phyloP scores from a whole-genome alignment of 2,329 filamentous ascomycete species.

The Aspergillus tubingensis region DNA sequence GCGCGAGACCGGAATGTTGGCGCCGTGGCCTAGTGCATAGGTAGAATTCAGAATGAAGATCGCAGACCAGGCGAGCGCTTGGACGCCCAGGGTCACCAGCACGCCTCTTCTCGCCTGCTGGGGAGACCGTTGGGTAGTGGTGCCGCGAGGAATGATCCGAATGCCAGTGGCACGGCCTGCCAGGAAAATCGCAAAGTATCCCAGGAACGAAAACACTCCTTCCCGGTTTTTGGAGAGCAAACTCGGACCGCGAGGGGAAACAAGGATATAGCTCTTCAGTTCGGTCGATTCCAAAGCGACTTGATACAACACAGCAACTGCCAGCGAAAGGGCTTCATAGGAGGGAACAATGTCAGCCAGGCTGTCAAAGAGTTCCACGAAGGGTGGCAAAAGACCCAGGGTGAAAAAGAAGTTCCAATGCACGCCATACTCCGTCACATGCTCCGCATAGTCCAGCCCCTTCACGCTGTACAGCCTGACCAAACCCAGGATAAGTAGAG shows the following conservation, averaged over 20 bases:
- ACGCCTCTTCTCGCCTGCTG: conserved; percentile 56
- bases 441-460: conserved; percentile 91
- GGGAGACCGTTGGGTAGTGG: conserved; percentile 47
- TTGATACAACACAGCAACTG: conserved; percentile 72
- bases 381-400: conserved; percentile 81
- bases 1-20: conserved; percentile 71
- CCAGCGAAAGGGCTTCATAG: conserved; percentile 72
- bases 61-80: conserved; percentile 67
- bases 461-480: conserved; percentile 87
- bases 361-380: conserved; percentile 79
- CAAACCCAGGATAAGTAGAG: conserved; percentile 76
- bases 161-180: conserved; percentile 83
- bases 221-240: conserved; percentile 89
- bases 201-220: conserved; percentile 90
- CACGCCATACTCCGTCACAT: conserved; percentile 95
- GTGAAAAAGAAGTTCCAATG: conserved; percentile 99
- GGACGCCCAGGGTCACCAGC: conserved; percentile 63
- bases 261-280: conserved; percentile 81
- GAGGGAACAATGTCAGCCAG: conserved; percentile 71
- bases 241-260: conserved; percentile 71
- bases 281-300: conserved; percentile 70
- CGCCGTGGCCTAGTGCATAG: conserved; percentile 68
- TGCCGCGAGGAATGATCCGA: conserved; percentile 69
- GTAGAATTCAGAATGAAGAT: conserved; percentile 71
- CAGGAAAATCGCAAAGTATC: conserved; percentile 93